phyloP scores from a whole-genome alignment of 2,329 filamentous ascomycete genomes.

The Neodidymelliopsis sp. region DNA sequence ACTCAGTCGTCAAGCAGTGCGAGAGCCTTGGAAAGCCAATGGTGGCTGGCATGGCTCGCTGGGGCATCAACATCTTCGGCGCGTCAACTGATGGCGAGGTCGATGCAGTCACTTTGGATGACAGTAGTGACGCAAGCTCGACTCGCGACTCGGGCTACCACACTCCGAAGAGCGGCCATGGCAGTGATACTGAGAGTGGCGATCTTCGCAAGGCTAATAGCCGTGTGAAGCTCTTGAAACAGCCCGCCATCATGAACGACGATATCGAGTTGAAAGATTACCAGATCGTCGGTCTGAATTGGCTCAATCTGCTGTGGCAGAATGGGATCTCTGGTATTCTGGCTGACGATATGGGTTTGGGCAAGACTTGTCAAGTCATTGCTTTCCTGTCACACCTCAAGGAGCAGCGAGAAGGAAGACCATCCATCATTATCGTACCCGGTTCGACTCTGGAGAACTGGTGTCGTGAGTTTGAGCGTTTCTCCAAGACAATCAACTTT shows the following conservation, averaged over 20 bases:
- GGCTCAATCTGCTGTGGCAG: constrained; percentile 84
- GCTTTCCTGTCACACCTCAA: constrained; percentile 86
- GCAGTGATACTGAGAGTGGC: constrained; percentile 57
- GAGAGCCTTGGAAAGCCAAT: constrained; percentile 74
- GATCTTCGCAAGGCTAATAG: constrained; percentile 45
- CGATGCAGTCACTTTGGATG: constrained; percentile 63
- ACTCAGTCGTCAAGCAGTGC: constrained; percentile 79
- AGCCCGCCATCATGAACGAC: constrained; percentile 80
- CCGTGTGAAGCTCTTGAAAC: constrained; percentile 61
- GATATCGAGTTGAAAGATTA: constrained; percentile 87
- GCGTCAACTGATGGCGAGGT: constrained; percentile 67
- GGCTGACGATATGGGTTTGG: constrained; percentile 94
- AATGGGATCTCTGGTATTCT: constrained; percentile 86
- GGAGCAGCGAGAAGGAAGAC: constrained; percentile 72
- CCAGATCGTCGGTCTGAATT: constrained; percentile 93
- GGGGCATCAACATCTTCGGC: constrained; percentile 72
- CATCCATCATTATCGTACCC: constrained; percentile 86
- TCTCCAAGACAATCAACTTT: constrained; percentile 79
- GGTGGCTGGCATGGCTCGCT: constrained; percentile 68
- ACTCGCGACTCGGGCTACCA: constrained; percentile 72
- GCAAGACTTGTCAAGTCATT: constrained; percentile 97
- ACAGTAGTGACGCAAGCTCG: constrained; percentile 48
- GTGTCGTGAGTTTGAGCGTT: constrained; percentile 87
- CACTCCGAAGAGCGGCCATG: constrained; percentile 59
- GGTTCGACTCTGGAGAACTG: constrained; percentile 96